Base-by-base conservation (phyloP, 148 eudicot species). In the Camellia japonica region DNA sequence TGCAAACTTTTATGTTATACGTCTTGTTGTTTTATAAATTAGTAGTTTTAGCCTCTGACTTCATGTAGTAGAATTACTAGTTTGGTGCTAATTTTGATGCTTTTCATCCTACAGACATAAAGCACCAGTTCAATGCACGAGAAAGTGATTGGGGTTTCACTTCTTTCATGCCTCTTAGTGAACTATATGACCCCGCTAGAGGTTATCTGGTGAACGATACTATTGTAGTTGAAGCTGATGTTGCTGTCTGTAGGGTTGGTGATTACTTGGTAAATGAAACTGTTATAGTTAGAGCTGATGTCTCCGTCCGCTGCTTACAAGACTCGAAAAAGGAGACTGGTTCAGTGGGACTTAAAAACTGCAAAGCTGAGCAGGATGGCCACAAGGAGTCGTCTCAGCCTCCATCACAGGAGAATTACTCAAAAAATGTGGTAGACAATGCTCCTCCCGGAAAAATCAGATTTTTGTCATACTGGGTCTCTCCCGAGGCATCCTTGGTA, bases 111-210 rank as follows among this genome's bases (percentile, higher is more conserved):
- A 77, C 93, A 93, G 99, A 90, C 79, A 86, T 95, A 90, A 46
- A 97, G 99, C 97, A 96, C 84, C 93, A 91, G 84, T 93, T 96
- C 80, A 87, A 86, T 84, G 88, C 88, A 49, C 78, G 90, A 81
- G 98, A 89, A 82, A 91, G 92, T 76, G 97, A 90, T 86, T 92
- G 98, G 94, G 98, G 99, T 47, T 93, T 93, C 87, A 89, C 97
- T 46, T 91, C 94, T n/a, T 91, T 92, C 82, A 92, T 93, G 97
- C 90, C 97, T 78, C 90, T 96, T 42, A 82, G 90, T 63, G 98
- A 92, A 15, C 88, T 96, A 8, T 90, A 92, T 88, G 99, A 96
- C 70, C 94, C 91, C 71, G 64, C 68, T 67, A 90, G 88, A 64
- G 98, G 99, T 52, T 96, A 86, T 82, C 87, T 96, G 67, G 86